Conservation (phyloP, 306 rosid genomes). For the Nissolia schottii region DNA sequence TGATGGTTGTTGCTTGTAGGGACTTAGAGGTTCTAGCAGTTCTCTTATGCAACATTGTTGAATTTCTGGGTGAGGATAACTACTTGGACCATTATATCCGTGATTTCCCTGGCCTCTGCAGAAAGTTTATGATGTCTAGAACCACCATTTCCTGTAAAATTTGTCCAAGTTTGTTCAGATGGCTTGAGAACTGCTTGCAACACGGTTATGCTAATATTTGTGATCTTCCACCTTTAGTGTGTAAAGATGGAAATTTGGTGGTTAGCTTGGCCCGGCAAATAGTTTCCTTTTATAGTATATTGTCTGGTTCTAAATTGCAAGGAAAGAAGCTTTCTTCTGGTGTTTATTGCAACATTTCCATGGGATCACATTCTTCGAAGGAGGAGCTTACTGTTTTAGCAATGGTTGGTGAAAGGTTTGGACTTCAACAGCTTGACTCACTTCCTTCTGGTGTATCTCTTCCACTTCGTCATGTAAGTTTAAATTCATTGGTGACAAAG, state of each 20-base stretch:
- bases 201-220: slow-evolving; percentile 45
- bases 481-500: neutral
- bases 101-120: slow-evolving; percentile 76
- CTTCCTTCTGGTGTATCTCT: slow-evolving; percentile 95
- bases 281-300: slow-evolving; percentile 76
- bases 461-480: slow-evolving; percentile 87
- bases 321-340: slow-evolving; percentile 87
- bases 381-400: slow-evolving; percentile 91
- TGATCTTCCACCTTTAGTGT: slow-evolving; percentile 65
- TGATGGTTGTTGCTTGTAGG: slow-evolving; percentile 42
- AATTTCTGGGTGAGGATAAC: slow-evolving; percentile 61
- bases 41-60: slow-evolving; percentile 69
- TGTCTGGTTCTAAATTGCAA: slow-evolving; percentile 67
- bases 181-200: slow-evolving; percentile 87
- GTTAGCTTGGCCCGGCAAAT: slow-evolving; percentile 82
- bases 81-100: slow-evolving; percentile 88
- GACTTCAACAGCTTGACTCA: slow-evolving; percentile 87
- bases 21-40: slow-evolving; percentile 76
- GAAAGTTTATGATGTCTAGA: slow-evolving; percentile 36
- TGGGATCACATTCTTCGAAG: slow-evolving; percentile 70
- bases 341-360: slow-evolving; percentile 64
- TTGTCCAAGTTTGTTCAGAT: slow-evolving; percentile 83
- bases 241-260: slow-evolving; percentile 63
- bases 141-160: slow-evolving; percentile 43
- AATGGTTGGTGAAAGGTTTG: slow-evolving; percentile 97